phyloP scores from a whole-genome alignment of 1,284 basidiomycete species.

The Phellopilus nigrolimitatus region DNA sequence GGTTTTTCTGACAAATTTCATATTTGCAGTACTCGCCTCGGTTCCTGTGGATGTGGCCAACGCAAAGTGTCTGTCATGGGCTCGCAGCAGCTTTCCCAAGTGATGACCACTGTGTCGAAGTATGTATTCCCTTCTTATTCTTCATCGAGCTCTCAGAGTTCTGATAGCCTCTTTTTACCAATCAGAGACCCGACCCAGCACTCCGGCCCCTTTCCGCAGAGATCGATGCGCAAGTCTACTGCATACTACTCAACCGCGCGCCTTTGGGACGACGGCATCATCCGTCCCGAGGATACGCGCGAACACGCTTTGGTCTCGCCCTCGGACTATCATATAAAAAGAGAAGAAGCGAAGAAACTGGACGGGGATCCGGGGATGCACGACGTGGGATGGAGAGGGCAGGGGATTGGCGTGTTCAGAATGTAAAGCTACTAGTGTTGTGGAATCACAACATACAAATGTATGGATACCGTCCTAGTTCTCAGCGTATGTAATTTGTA shows the following conservation, averaged over 20 bases:
- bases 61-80: conserved; percentile 98
- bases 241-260: conserved; percentile 86
- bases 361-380: conserved; percentile 28
- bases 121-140: conserved; percentile 31
- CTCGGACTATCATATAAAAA: conserved; percentile 68
- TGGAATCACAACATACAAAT: too few species aligned
- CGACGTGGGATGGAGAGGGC: conserved; percentile 69
- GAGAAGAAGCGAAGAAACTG: conserved; percentile 25
- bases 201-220: conserved; percentile 64
- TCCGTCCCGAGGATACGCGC: conserved; percentile 87
- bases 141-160: conserved; percentile 8
- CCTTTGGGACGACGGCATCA: conserved; percentile 94
- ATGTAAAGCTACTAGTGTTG: too few species aligned
- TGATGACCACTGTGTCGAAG: conserved; percentile 89
- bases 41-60: conserved; percentile 99
- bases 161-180: background rate
- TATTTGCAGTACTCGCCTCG: conserved; percentile 75
- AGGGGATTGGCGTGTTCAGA: conserved; percentile 83
- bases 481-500: too few species aligned
- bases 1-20: background rate
- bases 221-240: conserved; percentile 84
- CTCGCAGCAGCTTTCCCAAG: conserved; percentile 84
- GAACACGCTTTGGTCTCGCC: conserved; percentile 82
- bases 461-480: too few species aligned
- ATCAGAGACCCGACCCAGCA: conserved; percentile 73